Evolutionary conservation across 768 basidiomycete species (phyloP).

Genomic region (Hemileccinum rubropunctum): DNA sequence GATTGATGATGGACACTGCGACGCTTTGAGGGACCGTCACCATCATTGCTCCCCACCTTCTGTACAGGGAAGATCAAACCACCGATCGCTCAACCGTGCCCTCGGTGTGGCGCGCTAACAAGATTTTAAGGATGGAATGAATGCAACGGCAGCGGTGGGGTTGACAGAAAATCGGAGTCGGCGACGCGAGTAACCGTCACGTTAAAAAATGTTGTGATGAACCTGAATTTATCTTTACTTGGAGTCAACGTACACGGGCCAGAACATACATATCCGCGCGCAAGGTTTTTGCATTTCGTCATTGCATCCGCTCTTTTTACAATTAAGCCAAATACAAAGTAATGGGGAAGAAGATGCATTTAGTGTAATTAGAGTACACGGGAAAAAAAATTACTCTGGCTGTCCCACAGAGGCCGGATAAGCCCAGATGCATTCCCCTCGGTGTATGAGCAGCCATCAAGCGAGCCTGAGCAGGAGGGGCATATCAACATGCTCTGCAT

Average conservation of each 20-base stretch:
- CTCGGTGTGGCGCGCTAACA: background rate
- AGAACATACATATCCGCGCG: conserved; percentile 6
- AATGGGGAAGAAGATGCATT: conserved; percentile 12
- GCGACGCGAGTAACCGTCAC: too few species aligned
- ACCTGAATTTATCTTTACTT: conserved; percentile 29
- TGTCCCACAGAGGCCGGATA: background rate
- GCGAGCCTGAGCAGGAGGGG: background rate
- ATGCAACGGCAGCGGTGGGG: background rate
- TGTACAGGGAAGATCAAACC: background rate
- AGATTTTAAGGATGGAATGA: background rate
- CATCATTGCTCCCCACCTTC: background rate
- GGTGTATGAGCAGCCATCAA: background rate
- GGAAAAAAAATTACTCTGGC: conserved; percentile 1
- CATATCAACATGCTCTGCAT: background rate
- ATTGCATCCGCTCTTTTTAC: conserved; percentile 5
- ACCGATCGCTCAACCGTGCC: background rate
- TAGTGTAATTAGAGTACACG: conserved; percentile 17
- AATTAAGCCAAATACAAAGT: conserved; percentile 27
- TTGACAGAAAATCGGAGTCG: background rate
- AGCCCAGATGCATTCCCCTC: background rate
- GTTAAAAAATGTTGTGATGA: conserved; percentile 7
- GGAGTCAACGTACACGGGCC: conserved; percentile 13
- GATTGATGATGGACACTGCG: too few species aligned
- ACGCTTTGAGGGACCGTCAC: too few species aligned
- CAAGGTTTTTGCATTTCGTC: conserved; percentile 15